Conservation (phyloP, 208 protist species). For the Acanthamoeba healyi region DNA sequence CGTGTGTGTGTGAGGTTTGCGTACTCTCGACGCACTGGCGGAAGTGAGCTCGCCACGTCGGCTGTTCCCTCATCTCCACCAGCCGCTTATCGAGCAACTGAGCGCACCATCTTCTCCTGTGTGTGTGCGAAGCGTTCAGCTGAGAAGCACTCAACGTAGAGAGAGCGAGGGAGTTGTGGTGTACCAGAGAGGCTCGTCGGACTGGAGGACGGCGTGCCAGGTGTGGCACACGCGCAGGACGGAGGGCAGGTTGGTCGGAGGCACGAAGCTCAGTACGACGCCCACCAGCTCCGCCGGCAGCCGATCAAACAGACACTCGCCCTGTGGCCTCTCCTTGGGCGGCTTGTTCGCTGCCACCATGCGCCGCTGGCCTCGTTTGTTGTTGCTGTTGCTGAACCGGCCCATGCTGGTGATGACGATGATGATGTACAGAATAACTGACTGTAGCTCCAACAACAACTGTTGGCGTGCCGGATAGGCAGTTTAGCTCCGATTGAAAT, state of each 20-base stretch:
- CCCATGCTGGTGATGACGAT: background rate
- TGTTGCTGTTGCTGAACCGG: background rate
- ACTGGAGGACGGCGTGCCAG: background rate
- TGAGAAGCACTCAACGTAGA: background rate
- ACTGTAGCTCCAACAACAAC: no score
- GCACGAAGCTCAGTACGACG: background rate
- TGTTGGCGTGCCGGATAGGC: no score
- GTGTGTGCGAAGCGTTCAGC: background rate
- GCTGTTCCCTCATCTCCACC: background rate
- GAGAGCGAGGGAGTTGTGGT: no score
- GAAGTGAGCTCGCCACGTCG: background rate
- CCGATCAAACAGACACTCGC: background rate
- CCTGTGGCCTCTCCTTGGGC: background rate
- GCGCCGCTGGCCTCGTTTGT: background rate
- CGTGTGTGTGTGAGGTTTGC: background rate
- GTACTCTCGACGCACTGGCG: background rate
- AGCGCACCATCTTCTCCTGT: background rate
- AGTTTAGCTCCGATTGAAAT: no score
- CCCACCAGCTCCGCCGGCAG: constrained; percentile 11
- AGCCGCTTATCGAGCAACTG: background rate
- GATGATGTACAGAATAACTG: no score
- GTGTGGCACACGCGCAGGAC: background rate
- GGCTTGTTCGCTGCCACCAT: background rate
- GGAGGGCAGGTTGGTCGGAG: background rate
- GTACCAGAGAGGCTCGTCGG: background rate